Base-by-base conservation (phyloP, 2,329 filamentous ascomycete genomes). In the Sordariomycetes sp. region DNA sequence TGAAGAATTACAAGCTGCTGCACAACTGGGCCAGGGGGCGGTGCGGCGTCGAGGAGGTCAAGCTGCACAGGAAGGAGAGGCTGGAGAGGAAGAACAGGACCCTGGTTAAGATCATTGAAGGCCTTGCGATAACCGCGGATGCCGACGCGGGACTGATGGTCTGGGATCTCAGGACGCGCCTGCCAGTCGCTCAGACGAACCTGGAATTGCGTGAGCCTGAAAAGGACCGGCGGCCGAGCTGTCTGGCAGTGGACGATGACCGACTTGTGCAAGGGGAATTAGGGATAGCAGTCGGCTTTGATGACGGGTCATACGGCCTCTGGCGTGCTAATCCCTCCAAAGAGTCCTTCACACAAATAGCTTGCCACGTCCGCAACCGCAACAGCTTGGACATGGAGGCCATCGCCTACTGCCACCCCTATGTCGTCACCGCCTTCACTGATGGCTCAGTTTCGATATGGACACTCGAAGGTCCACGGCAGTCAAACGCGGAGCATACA, bases 11-110 rank as follows among this genome's bases (percentile, higher is more conserved):
- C 58, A 86, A 82, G 48, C 66, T 95, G 32, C 73, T 85, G 30
- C 83, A 94, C 53, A 96, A 96, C 59, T 96, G 92, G 92, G 75
- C 83, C 2, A 75, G 71, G 41, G 92, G 90, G 1, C 79, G 75
- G 44, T 94, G 86, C 48, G 81, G 75, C 24, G 76, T 94, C 10
- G 79, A 82, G 23, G 84, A 94, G 55, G 73, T 95, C 20, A 68
- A 78, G 29, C 70, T 86, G 17, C 47, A 48, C 25, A 32, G 19
- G 8, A 26, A 27, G 2, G 21, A 34, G 21, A 32, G 19, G 18
- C 32, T 23, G 2, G 21, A 34, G 21, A 32, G 19, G 18, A 17
- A 27, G 9, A 41, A 35, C 50, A 78, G 53, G 64, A 83, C 87
- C 24, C 63, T 95, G 6, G 83, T 88, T 31, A 86, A 84, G 52